phyloP scores from a whole-genome alignment of 257 asterid genomes.

The Dorcoceras hygrometricum region DNA sequence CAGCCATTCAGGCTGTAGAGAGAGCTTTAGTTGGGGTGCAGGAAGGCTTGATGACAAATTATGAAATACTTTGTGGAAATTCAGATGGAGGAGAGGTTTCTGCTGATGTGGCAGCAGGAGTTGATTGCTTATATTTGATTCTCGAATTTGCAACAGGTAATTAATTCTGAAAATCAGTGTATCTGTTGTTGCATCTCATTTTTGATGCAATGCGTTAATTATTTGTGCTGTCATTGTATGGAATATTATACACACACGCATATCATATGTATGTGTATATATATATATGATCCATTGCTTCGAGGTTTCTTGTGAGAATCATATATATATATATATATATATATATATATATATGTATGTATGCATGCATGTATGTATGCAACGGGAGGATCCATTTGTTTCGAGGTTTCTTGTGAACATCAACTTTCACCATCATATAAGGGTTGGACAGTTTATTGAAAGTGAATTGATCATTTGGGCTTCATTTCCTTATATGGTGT shows the following conservation, averaged over 20 bases:
- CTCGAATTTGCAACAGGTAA: slow-evolving; percentile 77
- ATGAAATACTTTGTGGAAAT: slow-evolving; percentile 57
- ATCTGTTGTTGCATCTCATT: not conserved
- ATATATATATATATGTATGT: no score
- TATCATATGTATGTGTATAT: no score
- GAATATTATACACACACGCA: no score
- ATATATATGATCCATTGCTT: no score
- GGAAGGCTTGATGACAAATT: slow-evolving; percentile 53
- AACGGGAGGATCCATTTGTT: not conserved
- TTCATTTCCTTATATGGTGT: not conserved
- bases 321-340: no score
- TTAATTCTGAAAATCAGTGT: slow-evolving; percentile 27
- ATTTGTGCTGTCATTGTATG: slow-evolving; percentile 3
- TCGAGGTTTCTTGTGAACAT: slow-evolving; percentile 1
- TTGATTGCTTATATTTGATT: slow-evolving; percentile 73
- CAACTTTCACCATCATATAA: slow-evolving; percentile 9
- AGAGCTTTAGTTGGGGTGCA: slow-evolving; percentile 87
- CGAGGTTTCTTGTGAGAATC: no score
- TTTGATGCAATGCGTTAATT: slow-evolving; percentile 7
- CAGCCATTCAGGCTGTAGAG: slow-evolving; percentile 70
- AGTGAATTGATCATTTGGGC: not conserved
- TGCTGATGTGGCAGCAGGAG: slow-evolving; percentile 72
- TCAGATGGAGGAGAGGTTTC: slow-evolving; percentile 67
- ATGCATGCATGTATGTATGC: no score
- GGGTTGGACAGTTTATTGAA: not conserved